phyloP scores from a whole-genome alignment of 192 early-diverging fungal species.

The Backusella luteola region DNA sequence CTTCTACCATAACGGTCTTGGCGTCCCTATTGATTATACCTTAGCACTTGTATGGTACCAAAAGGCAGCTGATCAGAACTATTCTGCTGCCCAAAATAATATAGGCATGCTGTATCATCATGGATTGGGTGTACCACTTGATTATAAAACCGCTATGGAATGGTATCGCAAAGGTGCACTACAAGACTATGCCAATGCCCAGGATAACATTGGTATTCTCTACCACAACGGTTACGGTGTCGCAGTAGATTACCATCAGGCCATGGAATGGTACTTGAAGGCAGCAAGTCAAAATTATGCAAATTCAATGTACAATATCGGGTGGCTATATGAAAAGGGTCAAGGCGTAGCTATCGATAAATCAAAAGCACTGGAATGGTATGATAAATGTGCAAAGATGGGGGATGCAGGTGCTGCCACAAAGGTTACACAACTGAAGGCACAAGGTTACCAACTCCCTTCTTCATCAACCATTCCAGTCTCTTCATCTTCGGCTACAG shows the following conservation, averaged over 20 bases:
- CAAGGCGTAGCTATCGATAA: not conserved
- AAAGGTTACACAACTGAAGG: not conserved
- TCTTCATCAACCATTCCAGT: not conserved
- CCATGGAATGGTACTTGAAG: not conserved
- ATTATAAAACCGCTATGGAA: not conserved
- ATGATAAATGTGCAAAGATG: not conserved
- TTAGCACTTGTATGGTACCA: not conserved
- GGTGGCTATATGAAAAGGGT: not conserved
- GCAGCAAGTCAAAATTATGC: not conserved
- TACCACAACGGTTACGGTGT: not conserved
- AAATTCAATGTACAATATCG: conserved; percentile 1
- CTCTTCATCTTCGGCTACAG: not conserved
- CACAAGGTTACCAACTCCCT: not conserved
- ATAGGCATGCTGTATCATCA: not conserved
- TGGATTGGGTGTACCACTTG: not conserved
- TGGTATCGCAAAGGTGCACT: not conserved
- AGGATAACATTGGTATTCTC: not conserved
- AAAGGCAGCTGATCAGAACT: not conserved
- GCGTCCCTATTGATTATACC: not conserved
- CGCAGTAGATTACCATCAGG: not conserved
- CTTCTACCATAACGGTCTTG: not conserved
- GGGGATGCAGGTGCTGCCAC: not conserved
- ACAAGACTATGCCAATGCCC: not conserved
- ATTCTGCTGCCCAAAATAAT: not conserved
- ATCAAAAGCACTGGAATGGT: not conserved